These are phyloP conservation scores for Boletus holoroseus DNA, from an alignment of 1,284 basidiomycete genomes.

Conservation along the genomic window DNA sequence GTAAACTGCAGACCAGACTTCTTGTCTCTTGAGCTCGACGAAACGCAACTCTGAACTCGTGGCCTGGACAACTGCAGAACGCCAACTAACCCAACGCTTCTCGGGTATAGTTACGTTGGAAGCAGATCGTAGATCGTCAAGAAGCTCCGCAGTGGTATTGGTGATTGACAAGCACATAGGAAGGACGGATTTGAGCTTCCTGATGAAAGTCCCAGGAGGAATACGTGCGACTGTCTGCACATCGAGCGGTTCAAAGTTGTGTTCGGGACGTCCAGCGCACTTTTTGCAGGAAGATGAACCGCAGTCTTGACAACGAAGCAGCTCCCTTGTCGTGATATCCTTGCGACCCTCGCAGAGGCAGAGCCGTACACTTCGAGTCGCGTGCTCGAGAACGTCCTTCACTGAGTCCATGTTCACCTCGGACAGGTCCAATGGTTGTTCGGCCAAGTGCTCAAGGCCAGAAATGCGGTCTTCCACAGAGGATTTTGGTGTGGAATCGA, in stretches of 20 bases:
- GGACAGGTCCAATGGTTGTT: conserved; percentile 65
- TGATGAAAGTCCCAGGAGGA: conserved; percentile 68
- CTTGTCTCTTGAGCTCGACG: conserved; percentile 81
- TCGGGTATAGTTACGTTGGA: conserved; percentile 43
- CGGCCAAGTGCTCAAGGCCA: conserved; percentile 62
- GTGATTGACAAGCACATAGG: conserved; percentile 80
- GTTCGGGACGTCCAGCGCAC: conserved; percentile 88
- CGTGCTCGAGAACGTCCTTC: conserved; percentile 56
- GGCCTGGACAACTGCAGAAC: conserved; percentile 60
- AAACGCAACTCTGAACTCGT: conserved; percentile 70
- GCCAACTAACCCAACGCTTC: conserved; percentile 64
- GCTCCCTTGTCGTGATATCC: conserved; percentile 64
- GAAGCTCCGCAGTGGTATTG: conserved; percentile 46
- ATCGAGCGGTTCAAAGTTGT: conserved; percentile 62
- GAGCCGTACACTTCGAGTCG: conserved; percentile 69
- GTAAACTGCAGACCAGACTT: conserved; percentile 81
- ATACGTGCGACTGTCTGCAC: conserved; percentile 47
- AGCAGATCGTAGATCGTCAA: conserved; percentile 49
- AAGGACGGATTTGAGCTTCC: conserved; percentile 70
- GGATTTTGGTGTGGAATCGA: conserved; percentile 35
- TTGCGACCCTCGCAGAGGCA: conserved; percentile 88
- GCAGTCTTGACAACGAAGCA: conserved; percentile 74
- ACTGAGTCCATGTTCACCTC: conserved; percentile 48
- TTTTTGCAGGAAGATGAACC: conserved; percentile 75
- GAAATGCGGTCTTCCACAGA: conserved; percentile 51